Evolutionary conservation across 495 filamentous ascomycete species (phyloP), one percentile per base, ranked within the genome.

Genomic region (Aspergillus bridgeri): DNA sequence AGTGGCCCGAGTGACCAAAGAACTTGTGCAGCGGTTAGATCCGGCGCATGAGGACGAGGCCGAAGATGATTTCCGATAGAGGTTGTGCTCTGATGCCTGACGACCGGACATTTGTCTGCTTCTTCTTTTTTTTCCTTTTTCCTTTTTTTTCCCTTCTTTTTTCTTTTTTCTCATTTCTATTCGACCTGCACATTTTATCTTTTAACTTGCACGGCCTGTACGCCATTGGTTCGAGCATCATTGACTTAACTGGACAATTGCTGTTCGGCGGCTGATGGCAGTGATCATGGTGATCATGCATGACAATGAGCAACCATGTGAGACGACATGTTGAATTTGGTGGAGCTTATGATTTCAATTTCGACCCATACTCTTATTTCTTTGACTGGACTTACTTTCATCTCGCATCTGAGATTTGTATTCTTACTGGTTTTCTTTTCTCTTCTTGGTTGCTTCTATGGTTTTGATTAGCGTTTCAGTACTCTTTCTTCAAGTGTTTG

Each of bases 1-100:
- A 74, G 87, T 94, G 65, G 91, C 89, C 2, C 79, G 89, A 43
- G 86, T 89, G 70, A 91, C 88, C 56, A 95, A 91, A 66, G 88
- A 90, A 65, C 75, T 91, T 51, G 84, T 78, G n/a, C 70, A 76
- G 38, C 71, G 70, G 27, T 64, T 81, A 24, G 73, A 76, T 48
- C 60, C 68, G 9, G 65, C 68, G 57, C 65, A 72, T 7, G 61
- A 69, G 11, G 69, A 64, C 38, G 70, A 69, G 11, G 58, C 58
- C 6, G 77, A 75, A 19, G 72, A 72, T 15, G 76, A 79, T 46
- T 79, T 79, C 56, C 70, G 70, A 49, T 79, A 65, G 33, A n/a
- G 8, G 17, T 24, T n/a, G 48, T n/a, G 21, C 45, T 15, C 5
- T 51, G 43, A 51, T 51, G 22, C 15, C 23, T 51, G 22, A 22